phyloP scores from a whole-genome alignment of 2,329 filamentous ascomycete species.

The Scopulariopsis brevicaulis region DNA sequence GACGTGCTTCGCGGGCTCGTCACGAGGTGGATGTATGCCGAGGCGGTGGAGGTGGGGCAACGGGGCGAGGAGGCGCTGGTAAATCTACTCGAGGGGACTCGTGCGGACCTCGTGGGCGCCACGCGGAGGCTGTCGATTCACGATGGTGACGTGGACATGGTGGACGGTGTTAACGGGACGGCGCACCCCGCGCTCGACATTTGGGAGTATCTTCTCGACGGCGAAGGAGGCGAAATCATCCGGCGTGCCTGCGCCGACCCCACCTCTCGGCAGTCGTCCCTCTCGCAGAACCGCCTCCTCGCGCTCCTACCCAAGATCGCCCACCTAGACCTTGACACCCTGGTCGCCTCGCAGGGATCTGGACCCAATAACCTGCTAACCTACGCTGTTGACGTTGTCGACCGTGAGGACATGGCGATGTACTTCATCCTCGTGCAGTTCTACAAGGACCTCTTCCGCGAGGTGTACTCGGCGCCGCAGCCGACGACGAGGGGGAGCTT shows the following conservation, averaged over 20 bases:
- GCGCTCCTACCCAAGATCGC: not conserved
- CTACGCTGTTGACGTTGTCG: conserved; percentile 20
- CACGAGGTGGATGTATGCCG: not conserved
- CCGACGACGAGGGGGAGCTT: not conserved
- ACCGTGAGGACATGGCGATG: conserved; percentile 3
- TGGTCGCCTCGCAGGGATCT: conserved; percentile 14
- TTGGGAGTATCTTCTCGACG: not conserved
- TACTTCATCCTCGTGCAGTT: conserved; percentile 5
- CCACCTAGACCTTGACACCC: not conserved
- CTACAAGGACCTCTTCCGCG: conserved; percentile 3
- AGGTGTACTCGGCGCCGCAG: not conserved
- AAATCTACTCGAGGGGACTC: conserved; percentile 1
- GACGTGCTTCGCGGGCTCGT: conserved; percentile 1
- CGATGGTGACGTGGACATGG: not conserved
- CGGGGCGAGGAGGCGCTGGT: conserved; percentile 1
- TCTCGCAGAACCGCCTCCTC: conserved; percentile 5
- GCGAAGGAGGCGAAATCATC: not conserved
- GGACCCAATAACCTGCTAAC: conserved; percentile 31
- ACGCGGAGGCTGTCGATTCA: not conserved
- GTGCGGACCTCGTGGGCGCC: not conserved
- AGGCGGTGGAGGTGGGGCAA: conserved; percentile 1
- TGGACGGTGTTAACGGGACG: not conserved
- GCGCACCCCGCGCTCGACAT: not conserved
- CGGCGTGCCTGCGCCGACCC: not conserved
- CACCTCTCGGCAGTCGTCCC: not conserved